Base-by-base conservation (phyloP, 495 filamentous ascomycete species). In the Penicillium salamii region DNA sequence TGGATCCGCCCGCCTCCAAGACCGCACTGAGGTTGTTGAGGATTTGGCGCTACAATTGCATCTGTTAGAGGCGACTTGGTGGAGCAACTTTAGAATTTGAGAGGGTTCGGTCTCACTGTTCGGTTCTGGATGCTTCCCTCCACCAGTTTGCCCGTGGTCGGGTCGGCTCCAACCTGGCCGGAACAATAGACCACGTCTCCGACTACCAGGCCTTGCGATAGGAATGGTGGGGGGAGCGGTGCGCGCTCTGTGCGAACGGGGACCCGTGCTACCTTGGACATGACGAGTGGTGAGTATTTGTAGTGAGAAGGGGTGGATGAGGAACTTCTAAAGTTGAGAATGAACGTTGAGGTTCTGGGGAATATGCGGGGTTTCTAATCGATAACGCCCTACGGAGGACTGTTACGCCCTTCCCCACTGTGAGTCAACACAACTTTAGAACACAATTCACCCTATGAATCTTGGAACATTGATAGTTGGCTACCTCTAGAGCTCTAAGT, bases 1-100 rank as follows among this genome's bases (percentile, higher is more conserved):
- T 72, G 4, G 82, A 85, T 13, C 83, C 83, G 1, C 80, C 81
- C 5, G 82, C 83, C 50, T 81, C 74, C 19, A 89, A 76, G 7
- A 90, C 80, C 13, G 82, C 79, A 7, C 70, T 66, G n/a, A 89
- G 73, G 59, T 88, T 90, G 42, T 70, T 67, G 50, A 87, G 67
- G 32, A 74, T 72, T 71, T 77, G 78, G 54, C 53, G 58, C 68
- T 71, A n/a, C n/a, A 28, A n/a, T n/a, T n/a, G n/a, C n/a, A n/a
- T n/a, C n/a, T n/a, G n/a, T n/a, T n/a, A n/a, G n/a, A n/a, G n/a
- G n/a, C n/a, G n/a, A n/a, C n/a, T n/a, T n/a, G n/a, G n/a, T n/a
- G n/a, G n/a, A n/a, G n/a, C n/a, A n/a, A n/a, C n/a, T n/a, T n/a
- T n/a, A n/a, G n/a, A n/a, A n/a, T n/a, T n/a, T n/a, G n/a, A n/a